These are phyloP conservation scores for Colletotrichum scovillei DNA, from an alignment of 2,329 filamentous ascomycete genomes.

Conservation along the genomic window DNA sequence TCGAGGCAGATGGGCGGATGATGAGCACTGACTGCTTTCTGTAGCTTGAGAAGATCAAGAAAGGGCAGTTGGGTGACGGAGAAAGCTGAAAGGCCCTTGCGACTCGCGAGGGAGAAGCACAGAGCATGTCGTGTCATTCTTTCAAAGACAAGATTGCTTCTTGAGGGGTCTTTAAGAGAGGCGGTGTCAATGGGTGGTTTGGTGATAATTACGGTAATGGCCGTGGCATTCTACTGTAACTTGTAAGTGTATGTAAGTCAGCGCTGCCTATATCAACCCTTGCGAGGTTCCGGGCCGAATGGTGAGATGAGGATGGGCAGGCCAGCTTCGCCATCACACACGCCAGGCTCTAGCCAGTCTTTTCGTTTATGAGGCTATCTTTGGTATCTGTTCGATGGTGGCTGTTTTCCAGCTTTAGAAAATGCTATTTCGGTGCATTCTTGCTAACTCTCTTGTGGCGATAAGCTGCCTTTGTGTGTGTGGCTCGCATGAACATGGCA, in stretches of 20 bases:
- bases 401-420: not conserved
- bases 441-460: not conserved
- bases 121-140: not conserved
- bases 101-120: not conserved
- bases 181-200: not conserved
- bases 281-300: slow-evolving; percentile 18
- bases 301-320: slow-evolving; percentile 26
- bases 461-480: not conserved
- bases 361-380: not conserved
- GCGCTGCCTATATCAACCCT: not conserved
- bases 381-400: not conserved
- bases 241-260: not conserved
- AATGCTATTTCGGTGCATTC: slow-evolving; percentile 19
- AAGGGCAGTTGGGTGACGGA: not conserved
- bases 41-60: not conserved
- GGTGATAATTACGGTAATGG: not conserved
- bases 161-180: not conserved
- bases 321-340: not conserved
- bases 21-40: slow-evolving; percentile 5
- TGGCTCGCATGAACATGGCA: slow-evolving; percentile 4
- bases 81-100: not conserved
- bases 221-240: not conserved
- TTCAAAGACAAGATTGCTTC: slow-evolving; percentile 10
- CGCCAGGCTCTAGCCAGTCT: not conserved
- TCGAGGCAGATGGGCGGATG: not conserved